These are phyloP conservation scores for Diplocarpon rosae DNA, from an alignment of 2,329 filamentous ascomycete genomes.

Conservation along the genomic window DNA sequence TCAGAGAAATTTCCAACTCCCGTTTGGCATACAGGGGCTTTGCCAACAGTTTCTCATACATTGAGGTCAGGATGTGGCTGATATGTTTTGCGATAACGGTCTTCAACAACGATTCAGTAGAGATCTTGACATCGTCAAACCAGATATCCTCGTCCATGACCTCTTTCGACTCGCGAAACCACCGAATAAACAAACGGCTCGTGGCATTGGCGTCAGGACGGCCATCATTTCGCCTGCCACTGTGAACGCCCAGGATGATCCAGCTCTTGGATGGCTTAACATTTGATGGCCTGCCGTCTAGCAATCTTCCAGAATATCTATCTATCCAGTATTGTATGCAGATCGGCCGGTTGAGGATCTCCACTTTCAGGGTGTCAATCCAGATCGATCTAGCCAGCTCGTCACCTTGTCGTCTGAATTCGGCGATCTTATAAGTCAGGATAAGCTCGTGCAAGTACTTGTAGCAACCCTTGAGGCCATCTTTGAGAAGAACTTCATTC, in stretches of 20 bases:
- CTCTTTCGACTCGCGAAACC: slow-evolving; percentile 77
- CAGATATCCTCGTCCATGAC: slow-evolving; percentile 56
- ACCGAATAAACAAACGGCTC: slow-evolving; percentile 54
- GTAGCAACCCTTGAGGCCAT: slow-evolving; percentile 72
- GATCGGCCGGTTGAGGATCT: slow-evolving; percentile 69
- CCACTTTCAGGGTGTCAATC: slow-evolving; percentile 67
- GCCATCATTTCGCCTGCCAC: slow-evolving; percentile 40
- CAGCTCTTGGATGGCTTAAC: slow-evolving; percentile 64
- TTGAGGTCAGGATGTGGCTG: slow-evolving; percentile 56
- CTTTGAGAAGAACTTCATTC: slow-evolving; percentile 58
- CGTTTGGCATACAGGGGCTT: slow-evolving; percentile 51
- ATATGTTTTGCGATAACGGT: slow-evolving; percentile 66
- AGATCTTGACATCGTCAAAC: slow-evolving; percentile 57
- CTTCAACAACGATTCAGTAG: slow-evolving; percentile 62
- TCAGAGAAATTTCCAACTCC: slow-evolving; percentile 46
- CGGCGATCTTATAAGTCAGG: slow-evolving; percentile 80
- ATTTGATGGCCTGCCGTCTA: slow-evolving; percentile 6
- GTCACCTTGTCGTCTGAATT: slow-evolving; percentile 66
- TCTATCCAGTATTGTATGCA: slow-evolving; percentile 85
- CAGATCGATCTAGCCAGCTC: slow-evolving; percentile 61
- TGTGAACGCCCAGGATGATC: slow-evolving; percentile 77
- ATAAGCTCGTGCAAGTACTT: slow-evolving; percentile 78
- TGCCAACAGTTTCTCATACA: slow-evolving; percentile 47
- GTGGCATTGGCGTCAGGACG: slow-evolving; percentile 34
- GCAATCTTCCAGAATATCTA: slow-evolving; percentile 32